These are phyloP conservation scores for Carnegiea gigantea DNA, from an alignment of 179 eudicot genomes.

Conservation along the genomic window DNA sequence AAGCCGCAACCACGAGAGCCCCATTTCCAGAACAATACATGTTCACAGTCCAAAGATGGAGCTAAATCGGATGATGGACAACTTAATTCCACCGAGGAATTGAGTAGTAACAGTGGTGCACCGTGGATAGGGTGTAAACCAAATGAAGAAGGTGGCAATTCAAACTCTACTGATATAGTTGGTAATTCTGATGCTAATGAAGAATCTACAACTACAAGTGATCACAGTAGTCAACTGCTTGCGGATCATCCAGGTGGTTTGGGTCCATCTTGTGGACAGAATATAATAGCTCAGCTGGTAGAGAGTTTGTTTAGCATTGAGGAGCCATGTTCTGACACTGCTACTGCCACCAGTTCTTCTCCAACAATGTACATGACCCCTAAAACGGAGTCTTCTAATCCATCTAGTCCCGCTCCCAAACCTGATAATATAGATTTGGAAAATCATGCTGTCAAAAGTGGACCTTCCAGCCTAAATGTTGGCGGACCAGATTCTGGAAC, in stretches of 20 bases:
- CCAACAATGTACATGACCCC: slow-evolving; percentile 33
- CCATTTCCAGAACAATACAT: slow-evolving; percentile 18
- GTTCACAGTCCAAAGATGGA: slow-evolving; percentile 33
- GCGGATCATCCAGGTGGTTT: slow-evolving; percentile 30
- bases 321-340: slow-evolving; percentile 36
- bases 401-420: slow-evolving; percentile 41
- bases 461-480: slow-evolving; percentile 21
- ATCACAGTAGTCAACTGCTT: slow-evolving; percentile 31
- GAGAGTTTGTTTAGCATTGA: slow-evolving; percentile 38
- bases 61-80: slow-evolving; percentile 37
- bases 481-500: slow-evolving; percentile 19
- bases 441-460: slow-evolving; percentile 21
- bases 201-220: slow-evolving; percentile 28
- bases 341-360: slow-evolving; percentile 38
- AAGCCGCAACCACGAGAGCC: slow-evolving; percentile 26
- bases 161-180: slow-evolving; percentile 30
- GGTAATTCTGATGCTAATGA: slow-evolving; percentile 34
- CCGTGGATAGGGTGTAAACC: slow-evolving; percentile 31
- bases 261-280: slow-evolving; percentile 46
- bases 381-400: slow-evolving; percentile 34
- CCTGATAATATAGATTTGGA: slow-evolving; percentile 27
- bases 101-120: slow-evolving; percentile 29
- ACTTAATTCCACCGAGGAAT: slow-evolving; percentile 27
- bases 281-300: slow-evolving; percentile 35
- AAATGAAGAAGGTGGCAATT: slow-evolving; percentile 37